Evolutionary conservation across 2,329 filamentous ascomycete species (phyloP), one percentile per base, ranked within the genome.

Genomic region (Alternaria ventricosa): DNA sequence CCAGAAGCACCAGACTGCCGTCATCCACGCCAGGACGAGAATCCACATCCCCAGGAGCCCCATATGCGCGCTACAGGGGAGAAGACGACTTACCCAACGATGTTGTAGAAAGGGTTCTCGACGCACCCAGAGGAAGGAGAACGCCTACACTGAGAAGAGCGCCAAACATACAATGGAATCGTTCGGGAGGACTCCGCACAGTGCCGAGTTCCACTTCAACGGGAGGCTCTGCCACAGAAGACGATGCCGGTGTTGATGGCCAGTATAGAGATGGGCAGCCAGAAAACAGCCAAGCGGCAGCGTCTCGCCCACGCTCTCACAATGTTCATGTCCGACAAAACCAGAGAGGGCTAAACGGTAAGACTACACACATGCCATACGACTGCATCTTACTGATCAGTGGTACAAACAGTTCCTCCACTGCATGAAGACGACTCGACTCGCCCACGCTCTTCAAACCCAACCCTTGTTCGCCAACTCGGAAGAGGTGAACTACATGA

Each of bases 101-200:
- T n/a, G 41, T 36, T 1, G 10, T 43, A 33, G 25, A 36, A 18
- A 27, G 44, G 12, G 56, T 60, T 20, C 51, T 60, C 25, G 30
- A n/a, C 12, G 33, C 44, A 13, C 33, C 44, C 11, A 25, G 49
- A 55, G 12, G 60, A 43, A 49, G 50, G 18, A 44, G 56, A 25
- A 63, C 56, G 27, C 60, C 56, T 11, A 43, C 33, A n/a, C 20
- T 60, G 18, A 49, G 41, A n/a, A 51, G 49, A 11, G 56, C 56
- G 12, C 60, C 60, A 5, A 30, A 36, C 3, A 13, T 60, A 10
- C 50, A 55, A 20, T 63, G 50, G 60, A 20, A 55, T 49, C 33
- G 55, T 41, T 36, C 56, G 3, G 43, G 22, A 27, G 50, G 28
- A 11, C n/a, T 44, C 41, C 18, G 36, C 15, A 12, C 7, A 1